Evolutionary conservation across 139 green algal species (phyloP), one percentile per base, ranked within the genome.

Genomic region (Chloropicon primus): DNA sequence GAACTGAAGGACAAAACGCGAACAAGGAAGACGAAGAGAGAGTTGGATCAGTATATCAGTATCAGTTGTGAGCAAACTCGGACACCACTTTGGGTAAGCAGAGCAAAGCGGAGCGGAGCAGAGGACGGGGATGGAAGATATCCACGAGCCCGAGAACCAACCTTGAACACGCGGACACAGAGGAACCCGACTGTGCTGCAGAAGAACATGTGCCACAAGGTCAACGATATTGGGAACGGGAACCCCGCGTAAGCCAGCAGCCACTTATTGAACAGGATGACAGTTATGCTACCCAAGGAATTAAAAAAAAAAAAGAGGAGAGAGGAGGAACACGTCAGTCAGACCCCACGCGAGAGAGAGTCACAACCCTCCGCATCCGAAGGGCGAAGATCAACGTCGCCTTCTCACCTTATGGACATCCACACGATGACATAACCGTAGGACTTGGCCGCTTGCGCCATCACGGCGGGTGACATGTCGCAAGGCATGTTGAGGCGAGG

Each of bases 201-300:
- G 85, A 96, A 97, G 23, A 87, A 76, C 93, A 96, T 96, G 87
- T 97, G 93, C 53, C 83, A 85, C 53, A 85, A 81, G 0, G 92
- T 96, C 1, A 97, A 75, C 0, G 91, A 79, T 53, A 97, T 92
- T 25, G 93, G 93, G 81, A 92, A 98, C 0, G 90, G 93, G 79
- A 98, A 98, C 23, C 90, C 90, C 0, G 77, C 87, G 81, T 89
- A 95, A 0, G 89, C 87, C 1, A 97, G 85, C 0, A 98, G 78
- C 85, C 89, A 97, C 74, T 97, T 97, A 85, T 97, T 97, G 87
- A 93, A 98, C 24, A 97, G 80, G 73, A 98, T 98, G 75, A 98
- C 91, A 0, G 77, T 79, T n/a, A 62, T 62, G 17, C 41, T 62
- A n/a, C n/a, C n/a, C n/a, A n/a, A n/a, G n/a, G n/a, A n/a, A n/a